phyloP scores from a whole-genome alignment of 169 alveolate species.

The Cryptosporidium tyzzeri region DNA sequence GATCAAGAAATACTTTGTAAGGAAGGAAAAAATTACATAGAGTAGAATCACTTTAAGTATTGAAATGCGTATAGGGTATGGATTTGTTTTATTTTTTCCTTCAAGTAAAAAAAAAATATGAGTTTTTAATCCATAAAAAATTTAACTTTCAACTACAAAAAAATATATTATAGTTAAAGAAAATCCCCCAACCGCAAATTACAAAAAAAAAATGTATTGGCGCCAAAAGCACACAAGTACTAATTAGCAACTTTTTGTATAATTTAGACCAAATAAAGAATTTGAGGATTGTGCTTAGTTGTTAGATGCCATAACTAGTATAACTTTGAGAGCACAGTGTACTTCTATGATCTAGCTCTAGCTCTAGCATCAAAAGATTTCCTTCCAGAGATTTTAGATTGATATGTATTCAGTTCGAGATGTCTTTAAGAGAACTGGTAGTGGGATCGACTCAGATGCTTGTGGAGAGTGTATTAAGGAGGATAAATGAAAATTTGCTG shows the following conservation, averaged over 20 bases:
- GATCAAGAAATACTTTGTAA: not conserved
- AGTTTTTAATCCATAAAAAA: too few relatives aligned
- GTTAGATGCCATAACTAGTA: not conserved
- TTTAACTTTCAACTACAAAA: too few relatives aligned
- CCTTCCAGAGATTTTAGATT: not conserved
- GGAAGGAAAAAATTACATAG: not conserved
- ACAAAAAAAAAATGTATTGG: constrained; percentile 1
- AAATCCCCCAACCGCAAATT: constrained; percentile 13
- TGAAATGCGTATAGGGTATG: too few relatives aligned
- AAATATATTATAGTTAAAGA: not conserved
- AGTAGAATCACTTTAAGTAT: not conserved
- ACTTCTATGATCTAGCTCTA: not conserved
- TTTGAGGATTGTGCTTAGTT: not conserved
- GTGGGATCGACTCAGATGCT: constrained; percentile 73
- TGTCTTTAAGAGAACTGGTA: constrained; percentile 70
- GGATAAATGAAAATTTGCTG: constrained; percentile 62
- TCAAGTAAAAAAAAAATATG: too few relatives aligned
- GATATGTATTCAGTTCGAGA: constrained; percentile 34
- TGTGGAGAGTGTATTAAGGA: constrained; percentile 74
- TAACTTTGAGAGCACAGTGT: not conserved
- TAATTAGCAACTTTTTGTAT: not conserved
- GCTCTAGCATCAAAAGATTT: not conserved
- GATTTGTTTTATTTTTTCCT: not conserved
- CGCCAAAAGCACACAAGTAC: constrained; percentile 49
- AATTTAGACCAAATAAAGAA: not conserved